A percentile compares a stretch with the other conserved stretches of the same genome.
Conservation (phyloP, 2,329 filamentous ascomycete genomes). For the Phoma herbarum region DNA sequence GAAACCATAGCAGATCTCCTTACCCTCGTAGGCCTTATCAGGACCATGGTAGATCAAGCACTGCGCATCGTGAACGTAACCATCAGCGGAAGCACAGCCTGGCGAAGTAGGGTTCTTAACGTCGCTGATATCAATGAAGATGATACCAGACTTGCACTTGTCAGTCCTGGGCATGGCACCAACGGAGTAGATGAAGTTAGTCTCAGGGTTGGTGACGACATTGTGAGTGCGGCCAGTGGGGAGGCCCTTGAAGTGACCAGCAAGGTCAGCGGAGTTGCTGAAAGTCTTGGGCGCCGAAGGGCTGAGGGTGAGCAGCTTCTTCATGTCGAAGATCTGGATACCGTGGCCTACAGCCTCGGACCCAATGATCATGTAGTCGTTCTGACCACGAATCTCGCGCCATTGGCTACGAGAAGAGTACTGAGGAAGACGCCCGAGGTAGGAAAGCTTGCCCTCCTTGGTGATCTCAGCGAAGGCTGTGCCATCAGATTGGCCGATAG, state of each 20-base stretch:
- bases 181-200: constrained; percentile 52
- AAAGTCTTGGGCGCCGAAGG: constrained; percentile 48
- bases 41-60: constrained; percentile 66
- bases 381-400: constrained; percentile 62
- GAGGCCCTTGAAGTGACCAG: constrained; percentile 48
- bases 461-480: constrained; percentile 64
- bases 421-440: constrained; percentile 64
- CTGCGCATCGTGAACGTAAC: constrained; percentile 70
- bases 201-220: constrained; percentile 50
- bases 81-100: constrained; percentile 64
- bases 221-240: constrained; percentile 50
- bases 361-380: constrained; percentile 57
- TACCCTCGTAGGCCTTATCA: constrained; percentile 57
- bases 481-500: constrained; percentile 64
- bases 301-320: constrained; percentile 52
- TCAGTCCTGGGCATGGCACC: constrained; percentile 46
- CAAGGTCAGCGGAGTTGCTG: constrained; percentile 44
- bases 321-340: constrained; percentile 71
- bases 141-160: constrained; percentile 62
- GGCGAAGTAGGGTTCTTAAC: constrained; percentile 62
- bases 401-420: constrained; percentile 58
- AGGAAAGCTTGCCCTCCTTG: constrained; percentile 59
- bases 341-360: constrained; percentile 58
- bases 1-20: constrained; percentile 66
- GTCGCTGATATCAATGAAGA: constrained; percentile 67